These are phyloP conservation scores for Penicillium angulare DNA, from an alignment of 495 filamentous ascomycete genomes.

Conservation along the genomic window DNA sequence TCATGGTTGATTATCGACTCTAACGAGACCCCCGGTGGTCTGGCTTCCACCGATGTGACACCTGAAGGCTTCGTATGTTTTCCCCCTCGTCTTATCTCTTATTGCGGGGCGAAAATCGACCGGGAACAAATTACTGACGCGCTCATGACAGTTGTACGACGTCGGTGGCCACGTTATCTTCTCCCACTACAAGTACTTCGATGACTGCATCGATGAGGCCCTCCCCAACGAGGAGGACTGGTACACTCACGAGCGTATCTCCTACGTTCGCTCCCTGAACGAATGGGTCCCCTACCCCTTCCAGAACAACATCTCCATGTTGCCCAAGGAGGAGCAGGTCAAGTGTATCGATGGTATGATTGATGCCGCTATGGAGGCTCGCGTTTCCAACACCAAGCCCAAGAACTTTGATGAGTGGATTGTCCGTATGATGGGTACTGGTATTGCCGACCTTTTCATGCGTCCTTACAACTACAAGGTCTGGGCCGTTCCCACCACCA, in stretches of 20 bases:
- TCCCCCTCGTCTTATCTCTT: neutral
- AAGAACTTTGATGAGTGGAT: constrained; percentile 99
- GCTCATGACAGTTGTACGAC: constrained; percentile 65
- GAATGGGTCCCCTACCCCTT: constrained; percentile 98
- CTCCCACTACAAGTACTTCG: constrained; percentile 99
- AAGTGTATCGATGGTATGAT: constrained; percentile 96
- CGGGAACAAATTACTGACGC: neutral
- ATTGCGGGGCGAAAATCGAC: constrained; percentile 14
- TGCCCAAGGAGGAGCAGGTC: constrained; percentile 96
- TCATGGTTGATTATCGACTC: constrained; percentile 97
- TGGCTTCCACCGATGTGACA: constrained; percentile 94
- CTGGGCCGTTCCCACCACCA: constrained; percentile 97
- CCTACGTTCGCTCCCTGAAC: constrained; percentile 94
- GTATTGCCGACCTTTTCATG: constrained; percentile 97
- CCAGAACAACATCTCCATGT: constrained; percentile 99
- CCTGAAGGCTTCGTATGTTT: constrained; percentile 93
- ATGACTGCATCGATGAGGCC: constrained; percentile 96
- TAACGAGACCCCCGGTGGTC: constrained; percentile 90
- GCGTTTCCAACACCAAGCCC: constrained; percentile 85
- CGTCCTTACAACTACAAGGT: constrained; percentile 99
- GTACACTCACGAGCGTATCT: constrained; percentile 97
- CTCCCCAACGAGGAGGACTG: constrained; percentile 91
- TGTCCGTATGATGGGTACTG: constrained; percentile 82
- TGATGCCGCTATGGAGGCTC: constrained; percentile 83
- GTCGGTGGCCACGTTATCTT: constrained; percentile 99